A percentile compares a stretch with the other conserved stretches of the same genome.
These are phyloP conservation scores for Thermothelomyces thermophilus DNA, from an alignment of 2,329 filamentous ascomycete genomes.

Conservation along the genomic window DNA sequence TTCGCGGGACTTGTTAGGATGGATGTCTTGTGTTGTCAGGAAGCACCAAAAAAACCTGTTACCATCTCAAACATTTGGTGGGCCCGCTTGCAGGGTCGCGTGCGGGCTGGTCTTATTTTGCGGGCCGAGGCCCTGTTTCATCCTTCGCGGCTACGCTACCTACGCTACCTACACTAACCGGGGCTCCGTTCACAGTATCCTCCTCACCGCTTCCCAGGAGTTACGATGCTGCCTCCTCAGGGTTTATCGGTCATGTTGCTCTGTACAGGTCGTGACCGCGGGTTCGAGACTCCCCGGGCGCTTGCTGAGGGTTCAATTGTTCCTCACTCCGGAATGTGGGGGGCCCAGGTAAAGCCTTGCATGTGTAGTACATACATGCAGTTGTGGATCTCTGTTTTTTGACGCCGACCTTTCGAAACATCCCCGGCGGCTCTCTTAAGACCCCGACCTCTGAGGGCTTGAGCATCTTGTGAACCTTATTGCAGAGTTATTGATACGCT, in stretches of 20 bases:
- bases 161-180: conserved; percentile 3
- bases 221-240: too few relatives aligned
- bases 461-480: too few relatives aligned
- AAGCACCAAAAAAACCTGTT: too few relatives aligned
- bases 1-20: conserved; percentile 6
- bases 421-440: too few relatives aligned
- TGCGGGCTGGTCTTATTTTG: conserved; percentile 26
- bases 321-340: neutral
- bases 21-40: too few relatives aligned
- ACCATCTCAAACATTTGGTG: conserved; percentile 27
- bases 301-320: neutral
- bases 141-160: conserved; percentile 16
- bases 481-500: neutral
- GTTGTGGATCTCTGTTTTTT: too few relatives aligned
- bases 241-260: too few relatives aligned
- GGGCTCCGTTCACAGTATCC: too few relatives aligned
- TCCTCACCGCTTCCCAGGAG: too few relatives aligned
- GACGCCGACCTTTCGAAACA: too few relatives aligned
- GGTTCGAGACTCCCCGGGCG: conserved; percentile 18
- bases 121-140: conserved; percentile 35
- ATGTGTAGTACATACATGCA: too few relatives aligned
- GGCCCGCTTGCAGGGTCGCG: conserved; percentile 25
- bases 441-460: neutral
- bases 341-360: too few relatives aligned
- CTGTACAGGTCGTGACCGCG: conserved; percentile 11